Percentiles rank a stretch among this genome's conserved stretches.
Evolutionary conservation across 805 yeast species (phyloP).

Genomic region (Suhomyces sp.): DNA sequence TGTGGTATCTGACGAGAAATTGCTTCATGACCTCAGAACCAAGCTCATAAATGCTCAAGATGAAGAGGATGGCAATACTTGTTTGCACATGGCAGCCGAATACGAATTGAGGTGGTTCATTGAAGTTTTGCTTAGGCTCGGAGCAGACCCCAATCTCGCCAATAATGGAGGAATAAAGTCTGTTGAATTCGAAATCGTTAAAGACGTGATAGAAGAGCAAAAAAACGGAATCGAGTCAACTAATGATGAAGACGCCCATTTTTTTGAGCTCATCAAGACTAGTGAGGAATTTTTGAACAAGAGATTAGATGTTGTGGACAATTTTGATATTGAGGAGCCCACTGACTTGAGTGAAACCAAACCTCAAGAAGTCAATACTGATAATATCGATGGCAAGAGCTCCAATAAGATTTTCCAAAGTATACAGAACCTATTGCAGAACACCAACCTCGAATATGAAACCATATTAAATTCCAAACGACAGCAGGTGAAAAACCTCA

Average conservation of each 20-base stretch:
- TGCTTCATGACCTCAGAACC: slow-evolving; percentile 17
- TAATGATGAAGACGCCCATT: slow-evolving; percentile 17
- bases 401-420: slow-evolving; percentile 36
- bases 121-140: slow-evolving; percentile 30
- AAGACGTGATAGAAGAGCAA: slow-evolving; percentile 26
- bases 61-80: slow-evolving; percentile 35
- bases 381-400: slow-evolving; percentile 9
- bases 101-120: slow-evolving; percentile 38
- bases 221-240: slow-evolving; percentile 7
- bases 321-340: slow-evolving; percentile 12
- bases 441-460: slow-evolving; percentile 40
- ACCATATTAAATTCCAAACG: slow-evolving; percentile 32
- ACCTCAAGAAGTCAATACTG: neutral
- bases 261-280: slow-evolving; percentile 34
- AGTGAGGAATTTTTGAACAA: slow-evolving; percentile 33
- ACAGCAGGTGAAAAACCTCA: slow-evolving; percentile 33
- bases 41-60: slow-evolving; percentile 34
- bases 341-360: slow-evolving; percentile 4
- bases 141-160: slow-evolving; percentile 58
- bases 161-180: slow-evolving; percentile 88
- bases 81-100: slow-evolving; percentile 42
- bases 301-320: slow-evolving; percentile 10
- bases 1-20: slow-evolving; percentile 21
- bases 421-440: slow-evolving; percentile 35
- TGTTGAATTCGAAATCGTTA: slow-evolving; percentile 73